Evolutionary conservation across 176 grass and related monocot species (phyloP), one percentile per base, ranked within the genome.

Genomic region (Miscanthus lutarioriparius): DNA sequence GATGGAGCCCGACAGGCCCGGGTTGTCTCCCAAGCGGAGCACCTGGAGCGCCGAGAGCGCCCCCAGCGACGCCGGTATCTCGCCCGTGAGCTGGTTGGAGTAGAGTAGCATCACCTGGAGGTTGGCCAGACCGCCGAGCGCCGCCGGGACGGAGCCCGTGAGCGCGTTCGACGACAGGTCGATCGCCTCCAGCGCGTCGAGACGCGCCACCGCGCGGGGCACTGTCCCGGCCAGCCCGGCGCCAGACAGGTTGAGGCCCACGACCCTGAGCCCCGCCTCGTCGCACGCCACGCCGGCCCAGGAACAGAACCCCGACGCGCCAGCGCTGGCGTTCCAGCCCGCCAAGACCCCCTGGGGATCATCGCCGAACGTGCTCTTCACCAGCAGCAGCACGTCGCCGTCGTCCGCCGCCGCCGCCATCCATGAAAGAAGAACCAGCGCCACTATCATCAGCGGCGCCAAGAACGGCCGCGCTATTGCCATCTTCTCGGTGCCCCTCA

Each of bases 241-340:
- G 32, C 87, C 78, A n/a, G 96, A 95, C 13, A 98, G 91, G 86
- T 98, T 98, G 19, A 98, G 86, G 14, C 63, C 91, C 11, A 85
- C 71, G 27, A 94, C 91, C 43, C 82, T 78, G 16, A 78, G 32
- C 44, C 78, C 82, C 47, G 82, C 87, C 12, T 22, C 76, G 63
- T 95, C 91, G 79, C 96, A 98, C 39, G 70, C 67, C 39, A 98
- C 89, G 17, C 96, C 96, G 33, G 84, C 45, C 96, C 96, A 98
- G 6, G 85, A 75, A 19, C 96, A 98, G 84, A 87, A 95, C 14
- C 7, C 89, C 56, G 89, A 33, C 47, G 85, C 70, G 76, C 14
- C 77, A 67, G 26, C 66, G 23, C 43, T 26, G 15, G 51, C 35
- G 27, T 64, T 77, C 96, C 96, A 98, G 59, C 85, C 40, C 14